Conservation (phyloP, 768 basidiomycete genomes). For the Nidularia sp. region DNA sequence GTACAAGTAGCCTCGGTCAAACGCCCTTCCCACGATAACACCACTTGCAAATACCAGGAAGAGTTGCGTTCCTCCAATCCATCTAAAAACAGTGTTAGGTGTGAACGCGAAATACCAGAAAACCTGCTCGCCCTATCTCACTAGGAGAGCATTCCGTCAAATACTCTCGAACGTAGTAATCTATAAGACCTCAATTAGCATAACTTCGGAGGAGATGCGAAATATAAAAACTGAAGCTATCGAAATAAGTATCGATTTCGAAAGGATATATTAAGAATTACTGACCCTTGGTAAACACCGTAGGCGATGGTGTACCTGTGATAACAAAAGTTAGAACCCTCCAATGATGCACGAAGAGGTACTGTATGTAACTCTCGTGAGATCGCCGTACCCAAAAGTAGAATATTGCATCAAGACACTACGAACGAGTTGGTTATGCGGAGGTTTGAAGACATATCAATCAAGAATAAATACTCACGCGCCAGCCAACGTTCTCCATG, state of each 20-base stretch:
- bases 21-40: slow-evolving; percentile 29
- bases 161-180: slow-evolving; percentile 17
- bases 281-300: slow-evolving; percentile 15
- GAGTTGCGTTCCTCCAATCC: slow-evolving; percentile 31
- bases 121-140: slow-evolving; percentile 9
- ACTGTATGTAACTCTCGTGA: no score
- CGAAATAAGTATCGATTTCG: no score
- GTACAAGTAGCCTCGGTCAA: slow-evolving; percentile 40
- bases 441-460: no score
- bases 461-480: slow-evolving; percentile 2
- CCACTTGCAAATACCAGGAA: slow-evolving; percentile 35
- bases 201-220: no score
- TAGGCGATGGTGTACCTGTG: slow-evolving; percentile 11
- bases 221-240: no score
- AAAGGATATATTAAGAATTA: no score
- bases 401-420: slow-evolving; percentile 10
- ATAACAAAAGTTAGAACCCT: background rate
- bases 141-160: slow-evolving; percentile 12
- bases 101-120: background rate
- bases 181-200: background rate
- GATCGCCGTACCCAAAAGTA: slow-evolving; percentile 10
- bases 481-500: slow-evolving; percentile 8
- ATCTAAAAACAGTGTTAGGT: background rate
- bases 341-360: background rate
- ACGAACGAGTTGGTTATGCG: no score